Percentiles rank a stretch among this genome's conserved stretches.
phyloP scores from a whole-genome alignment of 106 monocot species.

The Dendrobium officinale region DNA sequence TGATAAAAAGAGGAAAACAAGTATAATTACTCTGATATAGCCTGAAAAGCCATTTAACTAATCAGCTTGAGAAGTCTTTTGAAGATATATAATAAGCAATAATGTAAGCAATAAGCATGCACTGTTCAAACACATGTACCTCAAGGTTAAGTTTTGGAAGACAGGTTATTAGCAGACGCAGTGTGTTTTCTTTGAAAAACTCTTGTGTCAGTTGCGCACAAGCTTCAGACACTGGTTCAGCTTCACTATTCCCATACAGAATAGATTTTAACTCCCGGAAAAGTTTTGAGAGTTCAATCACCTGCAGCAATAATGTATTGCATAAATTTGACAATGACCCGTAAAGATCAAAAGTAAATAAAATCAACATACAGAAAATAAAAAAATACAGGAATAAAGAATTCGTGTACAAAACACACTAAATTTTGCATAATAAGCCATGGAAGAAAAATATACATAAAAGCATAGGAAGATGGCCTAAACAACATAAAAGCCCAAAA shows the following conservation, averaged over 20 bases:
- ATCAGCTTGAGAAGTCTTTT: not conserved
- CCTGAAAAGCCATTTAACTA: not conserved
- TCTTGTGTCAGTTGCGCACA: slow-evolving; percentile 83
- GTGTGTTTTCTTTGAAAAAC: slow-evolving; percentile 79
- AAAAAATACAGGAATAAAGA: not conserved
- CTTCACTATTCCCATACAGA: slow-evolving; percentile 84
- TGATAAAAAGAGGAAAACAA: not conserved
- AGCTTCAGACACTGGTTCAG: slow-evolving; percentile 76
- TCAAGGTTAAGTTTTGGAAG: slow-evolving; percentile 84
- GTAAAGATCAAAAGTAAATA: not conserved
- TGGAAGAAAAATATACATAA: not conserved
- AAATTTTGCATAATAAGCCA: not conserved
- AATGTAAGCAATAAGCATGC: not conserved
- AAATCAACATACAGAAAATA: not conserved
- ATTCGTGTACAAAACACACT: not conserved
- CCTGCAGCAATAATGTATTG: slow-evolving; percentile 32
- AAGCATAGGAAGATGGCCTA: not conserved
- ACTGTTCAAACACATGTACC: slow-evolving; percentile 29
- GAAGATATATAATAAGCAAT: not conserved
- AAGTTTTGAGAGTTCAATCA: slow-evolving; percentile 67
- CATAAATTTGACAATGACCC: not conserved
- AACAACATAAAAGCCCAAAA: not conserved
- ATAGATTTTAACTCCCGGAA: slow-evolving; percentile 82
- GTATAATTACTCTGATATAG: not conserved
- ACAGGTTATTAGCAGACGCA: slow-evolving; percentile 63